These are phyloP conservation scores for Aspergillus ostianus DNA, from an alignment of 495 filamentous ascomycete genomes.

Conservation along the genomic window DNA sequence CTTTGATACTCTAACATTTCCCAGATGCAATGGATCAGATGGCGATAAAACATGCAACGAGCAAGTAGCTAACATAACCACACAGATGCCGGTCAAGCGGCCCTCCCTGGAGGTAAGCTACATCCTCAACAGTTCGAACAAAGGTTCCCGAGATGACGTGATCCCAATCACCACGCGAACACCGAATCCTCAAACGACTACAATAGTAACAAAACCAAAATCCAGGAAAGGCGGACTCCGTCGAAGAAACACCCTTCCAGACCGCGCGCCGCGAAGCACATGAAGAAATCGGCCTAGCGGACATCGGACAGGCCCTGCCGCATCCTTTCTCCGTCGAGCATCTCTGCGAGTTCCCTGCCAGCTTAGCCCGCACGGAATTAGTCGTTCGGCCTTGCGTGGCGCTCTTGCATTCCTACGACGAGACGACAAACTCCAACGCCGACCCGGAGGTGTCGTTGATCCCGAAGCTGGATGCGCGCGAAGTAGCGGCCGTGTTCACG, in stretches of 20 bases:
- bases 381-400: slow-evolving; percentile 85
- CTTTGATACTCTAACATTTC: neutral
- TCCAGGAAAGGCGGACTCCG: slow-evolving; percentile 49
- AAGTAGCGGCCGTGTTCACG: slow-evolving; percentile 89
- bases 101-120: slow-evolving; percentile 74
- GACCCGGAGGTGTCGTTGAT: slow-evolving; percentile 70
- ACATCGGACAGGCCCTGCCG: slow-evolving; percentile 59
- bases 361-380: slow-evolving; percentile 76
- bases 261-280: slow-evolving; percentile 84
- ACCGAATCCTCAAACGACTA: no score
- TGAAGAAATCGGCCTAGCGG: slow-evolving; percentile 87
- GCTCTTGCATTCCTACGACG: slow-evolving; percentile 63
- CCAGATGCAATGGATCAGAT: neutral
- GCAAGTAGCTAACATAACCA: neutral
- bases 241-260: slow-evolving; percentile 57
- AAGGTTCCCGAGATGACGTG: no score
- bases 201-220: no score
- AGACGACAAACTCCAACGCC: slow-evolving; percentile 31
- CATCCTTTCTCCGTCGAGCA: slow-evolving; percentile 76
- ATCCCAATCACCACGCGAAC: no score
- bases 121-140: neutral
- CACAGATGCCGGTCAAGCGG: slow-evolving; percentile 71
- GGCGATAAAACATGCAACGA: neutral
- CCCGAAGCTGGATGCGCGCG: slow-evolving; percentile 74
- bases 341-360: slow-evolving; percentile 76